phyloP scores from a whole-genome alignment of 1,139 yeast species.

The Yamadazyma siamensis region DNA sequence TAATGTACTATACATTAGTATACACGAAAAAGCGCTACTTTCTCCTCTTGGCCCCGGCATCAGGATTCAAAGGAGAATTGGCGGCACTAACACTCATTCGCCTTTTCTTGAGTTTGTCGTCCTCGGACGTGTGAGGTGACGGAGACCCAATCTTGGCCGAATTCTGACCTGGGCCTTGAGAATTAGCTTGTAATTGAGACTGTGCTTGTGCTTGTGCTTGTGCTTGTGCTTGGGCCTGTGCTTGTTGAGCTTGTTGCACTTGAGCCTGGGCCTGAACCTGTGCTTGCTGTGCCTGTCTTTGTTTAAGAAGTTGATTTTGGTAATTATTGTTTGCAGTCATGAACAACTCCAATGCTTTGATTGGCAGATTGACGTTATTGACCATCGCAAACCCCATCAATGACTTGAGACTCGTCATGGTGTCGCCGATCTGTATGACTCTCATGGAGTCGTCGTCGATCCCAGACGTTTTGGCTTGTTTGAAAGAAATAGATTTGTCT shows the following conservation, averaged over 20 bases:
- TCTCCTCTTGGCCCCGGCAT: slow-evolving; percentile 9
- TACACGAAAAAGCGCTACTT: too few relatives aligned
- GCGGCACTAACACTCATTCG: slow-evolving; percentile 16
- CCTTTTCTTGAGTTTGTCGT: slow-evolving; percentile 21
- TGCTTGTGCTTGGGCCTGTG: slow-evolving; percentile 10
- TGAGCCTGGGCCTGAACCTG: slow-evolving; percentile 9
- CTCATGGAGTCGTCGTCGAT: slow-evolving; percentile 49
- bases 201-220: slow-evolving; percentile 6
- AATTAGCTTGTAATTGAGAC: slow-evolving; percentile 1
- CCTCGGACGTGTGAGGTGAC: slow-evolving; percentile 18
- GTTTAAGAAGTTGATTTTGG: slow-evolving; percentile 13
- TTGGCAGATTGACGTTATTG: slow-evolving; percentile 49
- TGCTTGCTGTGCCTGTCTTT: slow-evolving; percentile 11
- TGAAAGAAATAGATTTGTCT: slow-evolving; percentile 22
- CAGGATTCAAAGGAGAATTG: slow-evolving; percentile 11
- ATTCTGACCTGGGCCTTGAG: slow-evolving; percentile 5
- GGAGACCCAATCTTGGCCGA: slow-evolving; percentile 14
- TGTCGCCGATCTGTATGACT: slow-evolving; percentile 70
- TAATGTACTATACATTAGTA: too few relatives aligned
- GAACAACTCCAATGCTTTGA: slow-evolving; percentile 56
- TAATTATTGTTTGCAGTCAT: slow-evolving; percentile 27
- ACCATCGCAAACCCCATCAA: slow-evolving; percentile 56
- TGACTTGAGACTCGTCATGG: slow-evolving; percentile 66
- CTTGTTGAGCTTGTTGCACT: slow-evolving; percentile 6
- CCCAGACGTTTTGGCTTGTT: slow-evolving; percentile 45